Conservation (phyloP, 371 early-diverging fungal genomes). For the Cokeromyces recurvatus region DNA sequence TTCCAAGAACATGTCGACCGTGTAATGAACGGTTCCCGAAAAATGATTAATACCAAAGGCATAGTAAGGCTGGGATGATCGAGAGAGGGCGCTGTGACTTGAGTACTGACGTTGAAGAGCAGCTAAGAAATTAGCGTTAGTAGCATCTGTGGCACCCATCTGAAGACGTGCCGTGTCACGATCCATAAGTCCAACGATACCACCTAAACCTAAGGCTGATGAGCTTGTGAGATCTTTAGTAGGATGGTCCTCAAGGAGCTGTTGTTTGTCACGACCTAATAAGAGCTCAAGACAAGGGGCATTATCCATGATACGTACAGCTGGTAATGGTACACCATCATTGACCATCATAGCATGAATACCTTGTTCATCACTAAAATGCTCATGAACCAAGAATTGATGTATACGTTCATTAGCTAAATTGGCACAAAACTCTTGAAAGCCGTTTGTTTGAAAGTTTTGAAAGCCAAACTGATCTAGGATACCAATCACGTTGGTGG, state of each 20-base stretch:
- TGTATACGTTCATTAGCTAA: constrained; percentile 84
- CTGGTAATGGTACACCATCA: constrained; percentile 45
- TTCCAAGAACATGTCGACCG: constrained; percentile 64
- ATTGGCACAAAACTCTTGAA: constrained; percentile 78
- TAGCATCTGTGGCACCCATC: constrained; percentile 42
- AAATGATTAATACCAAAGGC: constrained; percentile 78
- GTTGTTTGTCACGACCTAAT: constrained; percentile 29
- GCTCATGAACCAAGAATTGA: constrained; percentile 62
- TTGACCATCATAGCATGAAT: constrained; percentile 40
- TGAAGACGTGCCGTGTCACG: constrained; percentile 39
- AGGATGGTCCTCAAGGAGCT: constrained; percentile 5
- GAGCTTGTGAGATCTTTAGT: constrained; percentile 15
- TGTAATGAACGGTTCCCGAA: constrained; percentile 66
- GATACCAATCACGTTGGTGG: constrained; percentile 73
- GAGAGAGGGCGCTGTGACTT: constrained; percentile 32
- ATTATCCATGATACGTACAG: constrained; percentile 45
- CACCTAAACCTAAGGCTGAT: constrained; percentile 24
- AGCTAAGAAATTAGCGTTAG: constrained; percentile 49
- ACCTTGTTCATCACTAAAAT: constrained; percentile 49
- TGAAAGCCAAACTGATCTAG: constrained; percentile 70
- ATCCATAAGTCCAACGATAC: constrained; percentile 61
- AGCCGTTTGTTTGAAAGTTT: constrained; percentile 39
- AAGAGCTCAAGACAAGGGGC: constrained; percentile 49
- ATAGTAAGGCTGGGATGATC: constrained; percentile 29
- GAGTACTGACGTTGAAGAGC: constrained; percentile 28